Base-by-base conservation (phyloP, 2,329 filamentous ascomycete species). In the Sporothrix globosa region DNA sequence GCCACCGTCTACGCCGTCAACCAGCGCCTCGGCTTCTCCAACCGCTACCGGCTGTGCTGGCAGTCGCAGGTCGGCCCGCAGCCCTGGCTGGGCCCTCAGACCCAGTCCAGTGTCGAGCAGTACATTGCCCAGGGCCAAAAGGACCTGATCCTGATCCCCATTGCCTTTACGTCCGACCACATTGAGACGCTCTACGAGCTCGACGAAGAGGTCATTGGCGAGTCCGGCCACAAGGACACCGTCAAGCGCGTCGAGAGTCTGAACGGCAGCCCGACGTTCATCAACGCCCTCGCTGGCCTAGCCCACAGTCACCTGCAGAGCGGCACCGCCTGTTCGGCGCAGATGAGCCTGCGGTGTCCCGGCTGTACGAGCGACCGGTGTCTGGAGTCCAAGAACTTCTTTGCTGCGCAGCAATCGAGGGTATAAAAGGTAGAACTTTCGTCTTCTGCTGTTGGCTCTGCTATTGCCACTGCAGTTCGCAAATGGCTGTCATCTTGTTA, bases 141-240 rank as follows among this genome's bases (percentile, higher is more conserved):
- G 69, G 93, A 99, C 77, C 85, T 99, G 69, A 85, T 97, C 1
- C 85, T 99, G 7, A 93, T 99, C 70, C 96, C 96, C 0, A 96
- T 99, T 74, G 96, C 96, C 6, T 99, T 99, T 79, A 99, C 96
- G 0, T 97, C 92, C n/a, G 96, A 99, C 77, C 96, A 99, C 78
- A 99, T 99, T 75, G 96, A 99, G 82, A 99, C 96, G 0, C 84
- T 99, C 0, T 98, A 91, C 79, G 96, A 99, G 80, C 83, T 99
- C 68, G 96, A 99, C 79, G 86, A 92, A 76, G 96, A 99, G 81
- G 93, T 99, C 52, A 98, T 99, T 77, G 91, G 92, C 71, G 94
- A 97, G 80, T 92, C 87, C 0, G 89, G 91, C 17, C 88, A 92
- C 76, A 82, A 87, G 0, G 93, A 94, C 44, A 91, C 89, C 0